These are phyloP conservation scores for Fraxinus excelsior DNA, from an alignment of 257 asterid species.

Conservation along the genomic window DNA sequence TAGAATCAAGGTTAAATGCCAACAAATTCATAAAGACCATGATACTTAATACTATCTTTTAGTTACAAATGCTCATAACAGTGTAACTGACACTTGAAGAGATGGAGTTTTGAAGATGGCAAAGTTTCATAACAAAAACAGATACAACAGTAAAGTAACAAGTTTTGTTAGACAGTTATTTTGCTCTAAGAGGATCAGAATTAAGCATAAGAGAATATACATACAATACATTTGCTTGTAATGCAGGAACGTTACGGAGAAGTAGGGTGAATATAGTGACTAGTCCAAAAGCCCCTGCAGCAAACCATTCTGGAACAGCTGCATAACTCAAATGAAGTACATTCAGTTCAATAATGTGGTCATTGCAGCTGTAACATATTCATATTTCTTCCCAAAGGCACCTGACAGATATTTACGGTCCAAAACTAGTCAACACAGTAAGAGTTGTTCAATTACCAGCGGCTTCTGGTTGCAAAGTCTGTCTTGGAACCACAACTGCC, in stretches of 20 bases:
- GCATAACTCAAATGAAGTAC: conserved; percentile 38
- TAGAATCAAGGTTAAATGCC: conserved; percentile 16
- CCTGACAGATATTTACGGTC: not conserved
- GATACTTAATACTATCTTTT: not conserved
- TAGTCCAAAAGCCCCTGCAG: conserved; percentile 93
- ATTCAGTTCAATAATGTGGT: conserved; percentile 8
- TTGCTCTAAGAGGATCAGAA: conserved; percentile 5
- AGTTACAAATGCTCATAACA: not conserved
- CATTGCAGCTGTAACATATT: conserved; percentile 1
- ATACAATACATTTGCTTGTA: conserved; percentile 78
- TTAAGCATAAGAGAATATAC: conserved; percentile 29
- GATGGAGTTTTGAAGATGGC: conserved; percentile 4
- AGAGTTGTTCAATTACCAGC: conserved; percentile 50
- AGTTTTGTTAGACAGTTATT: not conserved
- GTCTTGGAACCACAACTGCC: conserved; percentile 93
- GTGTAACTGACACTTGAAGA: not conserved
- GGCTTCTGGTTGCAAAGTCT: conserved; percentile 81
- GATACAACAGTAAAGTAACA: not conserved
- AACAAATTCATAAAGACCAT: not conserved
- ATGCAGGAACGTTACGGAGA: conserved; percentile 87
- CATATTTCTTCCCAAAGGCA: not conserved
- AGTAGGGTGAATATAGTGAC: conserved; percentile 84
- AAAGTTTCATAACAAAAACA: not conserved
- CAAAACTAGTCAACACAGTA: conserved; percentile 16
- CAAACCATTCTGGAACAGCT: conserved; percentile 99